Conservation (phyloP, 441 rosid species). For the Biscutella laevigata region DNA sequence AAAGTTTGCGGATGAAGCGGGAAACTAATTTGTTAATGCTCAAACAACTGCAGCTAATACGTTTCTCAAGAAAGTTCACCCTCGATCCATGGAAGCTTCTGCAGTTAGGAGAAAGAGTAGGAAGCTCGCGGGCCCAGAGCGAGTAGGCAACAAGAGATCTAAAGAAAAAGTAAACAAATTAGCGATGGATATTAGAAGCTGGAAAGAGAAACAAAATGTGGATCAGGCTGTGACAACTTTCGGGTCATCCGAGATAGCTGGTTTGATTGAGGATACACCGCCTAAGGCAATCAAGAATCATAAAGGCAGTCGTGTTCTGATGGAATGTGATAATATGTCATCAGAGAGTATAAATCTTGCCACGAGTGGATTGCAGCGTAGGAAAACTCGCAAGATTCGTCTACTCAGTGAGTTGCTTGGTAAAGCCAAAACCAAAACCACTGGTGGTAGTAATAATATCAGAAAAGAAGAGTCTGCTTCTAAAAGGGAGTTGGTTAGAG, state of each 20-base stretch:
- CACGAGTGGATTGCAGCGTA: conserved; percentile 41
- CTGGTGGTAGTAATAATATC: conserved; percentile 3
- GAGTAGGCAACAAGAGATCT: conserved; percentile 13
- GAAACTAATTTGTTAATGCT: neutral
- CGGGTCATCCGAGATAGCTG: conserved; percentile 29
- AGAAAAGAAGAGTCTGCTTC: conserved; percentile 33
- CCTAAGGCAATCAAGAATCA: conserved; percentile 23
- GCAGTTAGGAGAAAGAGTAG: conserved; percentile 17
- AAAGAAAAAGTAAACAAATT: conserved; percentile 8
- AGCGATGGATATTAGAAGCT: conserved; percentile 22
- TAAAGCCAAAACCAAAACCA: conserved; percentile 4
- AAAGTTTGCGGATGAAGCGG: neutral
- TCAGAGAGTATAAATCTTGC: conserved; percentile 47
- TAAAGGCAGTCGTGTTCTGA: conserved; percentile 25
- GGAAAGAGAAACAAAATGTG: conserved; percentile 26
- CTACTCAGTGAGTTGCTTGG: conserved; percentile 61
- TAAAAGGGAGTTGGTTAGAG: conserved; percentile 30
- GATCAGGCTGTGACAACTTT: conserved; percentile 30
- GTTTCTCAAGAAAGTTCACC: neutral
- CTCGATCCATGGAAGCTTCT: neutral
- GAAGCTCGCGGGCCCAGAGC: conserved; percentile 3
- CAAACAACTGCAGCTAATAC: conserved; percentile 14
- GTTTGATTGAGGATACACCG: conserved; percentile 29
- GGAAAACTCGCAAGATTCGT: conserved; percentile 61
- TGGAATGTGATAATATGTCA: conserved; percentile 33